phyloP scores from a whole-genome alignment of 306 rosid species.

The Styphnolobium japonicum region DNA sequence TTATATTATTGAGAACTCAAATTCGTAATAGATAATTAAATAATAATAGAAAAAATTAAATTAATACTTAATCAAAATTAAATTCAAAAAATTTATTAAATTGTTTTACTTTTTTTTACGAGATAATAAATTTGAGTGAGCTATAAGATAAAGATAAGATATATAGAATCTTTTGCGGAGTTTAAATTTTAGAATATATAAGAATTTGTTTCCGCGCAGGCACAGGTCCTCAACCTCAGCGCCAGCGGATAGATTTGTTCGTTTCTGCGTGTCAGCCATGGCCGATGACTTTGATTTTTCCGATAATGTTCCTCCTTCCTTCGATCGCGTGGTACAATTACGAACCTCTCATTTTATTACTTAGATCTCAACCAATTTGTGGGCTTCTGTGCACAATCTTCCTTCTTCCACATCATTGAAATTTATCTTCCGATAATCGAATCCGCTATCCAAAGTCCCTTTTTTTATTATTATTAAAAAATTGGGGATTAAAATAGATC shows the following conservation, averaged over 20 bases:
- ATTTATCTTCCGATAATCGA: background rate
- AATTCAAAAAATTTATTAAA: too few relatives aligned
- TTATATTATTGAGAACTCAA: too few relatives aligned
- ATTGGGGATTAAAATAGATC: background rate
- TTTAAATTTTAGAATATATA: too few relatives aligned
- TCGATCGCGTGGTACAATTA: constrained; percentile 41
- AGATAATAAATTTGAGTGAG: too few relatives aligned
- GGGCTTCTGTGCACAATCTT: background rate
- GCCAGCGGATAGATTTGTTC: constrained; percentile 22
- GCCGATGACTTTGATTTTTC: constrained; percentile 44
- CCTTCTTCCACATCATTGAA: background rate
- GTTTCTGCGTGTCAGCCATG: constrained; percentile 40
- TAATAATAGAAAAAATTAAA: too few relatives aligned
- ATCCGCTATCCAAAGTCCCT: background rate
- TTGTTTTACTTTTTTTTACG: too few relatives aligned
- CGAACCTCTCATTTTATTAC: background rate
- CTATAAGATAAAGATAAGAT: too few relatives aligned
- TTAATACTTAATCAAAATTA: too few relatives aligned
- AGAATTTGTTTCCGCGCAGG: too few relatives aligned
- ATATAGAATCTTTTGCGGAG: too few relatives aligned
- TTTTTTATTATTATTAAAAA: background rate
- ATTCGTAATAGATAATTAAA: too few relatives aligned
- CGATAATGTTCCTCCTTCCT: constrained; percentile 50
- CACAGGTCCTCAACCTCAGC: background rate
- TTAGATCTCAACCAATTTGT: constrained; percentile 6